These are phyloP conservation scores for Cryptosporidium meleagridis DNA, from an alignment of 169 alveolate genomes.

Conservation along the genomic window DNA sequence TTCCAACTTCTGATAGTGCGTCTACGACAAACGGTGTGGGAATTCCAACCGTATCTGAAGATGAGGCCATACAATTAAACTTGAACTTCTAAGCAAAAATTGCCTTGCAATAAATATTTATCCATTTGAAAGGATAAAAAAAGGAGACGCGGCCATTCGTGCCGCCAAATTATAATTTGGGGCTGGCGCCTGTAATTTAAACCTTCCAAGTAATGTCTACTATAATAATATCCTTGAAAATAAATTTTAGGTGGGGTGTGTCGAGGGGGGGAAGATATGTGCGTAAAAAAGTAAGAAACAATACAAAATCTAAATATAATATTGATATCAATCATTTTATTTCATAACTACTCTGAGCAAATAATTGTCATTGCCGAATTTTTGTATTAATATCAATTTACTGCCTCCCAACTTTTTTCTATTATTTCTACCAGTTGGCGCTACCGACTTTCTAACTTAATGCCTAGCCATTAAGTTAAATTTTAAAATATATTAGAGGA, in stretches of 20 bases:
- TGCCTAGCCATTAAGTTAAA: neutral
- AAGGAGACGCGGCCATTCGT: slow-evolving; percentile 72
- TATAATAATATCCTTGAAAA: neutral
- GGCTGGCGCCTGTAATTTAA: neutral
- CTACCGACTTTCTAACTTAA: neutral
- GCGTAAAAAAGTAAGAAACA: neutral
- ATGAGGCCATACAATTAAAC: slow-evolving; percentile 76
- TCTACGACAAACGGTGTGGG: slow-evolving; percentile 77
- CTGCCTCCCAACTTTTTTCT: neutral
- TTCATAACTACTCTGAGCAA: neutral
- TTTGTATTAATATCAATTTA: too few relatives aligned
- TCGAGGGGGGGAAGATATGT: neutral
- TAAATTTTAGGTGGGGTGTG: neutral
- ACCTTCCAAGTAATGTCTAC: slow-evolving; percentile 18
- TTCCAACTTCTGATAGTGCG: slow-evolving; percentile 76
- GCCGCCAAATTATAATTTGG: slow-evolving; percentile 13
- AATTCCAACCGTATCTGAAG: slow-evolving; percentile 76
- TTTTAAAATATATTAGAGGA: too few relatives aligned
- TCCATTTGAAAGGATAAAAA: slow-evolving; percentile 7
- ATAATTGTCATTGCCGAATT: neutral
- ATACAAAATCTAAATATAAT: neutral
- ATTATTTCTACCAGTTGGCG: neutral
- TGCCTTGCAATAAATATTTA: slow-evolving; percentile 30
- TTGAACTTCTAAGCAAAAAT: slow-evolving; percentile 45
- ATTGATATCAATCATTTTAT: neutral